Percentiles rank a stretch among this genome's conserved stretches.
Evolutionary conservation across 768 basidiomycete genomes (phyloP).

Genomic region (Paxillus ammoniavirescens): DNA sequence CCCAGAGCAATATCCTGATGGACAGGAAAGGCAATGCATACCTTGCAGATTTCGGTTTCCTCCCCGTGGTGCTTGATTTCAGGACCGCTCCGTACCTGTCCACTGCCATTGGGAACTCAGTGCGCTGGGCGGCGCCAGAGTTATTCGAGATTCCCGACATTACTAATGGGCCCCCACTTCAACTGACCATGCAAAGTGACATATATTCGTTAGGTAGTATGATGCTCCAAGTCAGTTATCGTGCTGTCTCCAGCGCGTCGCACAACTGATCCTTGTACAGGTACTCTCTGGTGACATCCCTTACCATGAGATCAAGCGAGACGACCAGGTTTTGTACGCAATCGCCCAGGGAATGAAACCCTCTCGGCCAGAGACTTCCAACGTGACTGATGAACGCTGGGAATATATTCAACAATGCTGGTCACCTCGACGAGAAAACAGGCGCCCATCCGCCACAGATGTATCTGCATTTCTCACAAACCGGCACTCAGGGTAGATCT

Average conservation of each 20-base stretch:
- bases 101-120: conserved; percentile 39
- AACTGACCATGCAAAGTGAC: conserved; percentile 1
- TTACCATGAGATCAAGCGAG: conserved; percentile 10
- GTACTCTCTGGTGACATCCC: conserved; percentile 9
- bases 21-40: conserved; percentile 28
- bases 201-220: conserved; percentile 28
- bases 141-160: conserved; percentile 34
- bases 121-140: conserved; percentile 44
- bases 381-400: conserved; percentile 3
- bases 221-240: conserved; percentile 12
- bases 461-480: background rate
- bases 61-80: conserved; percentile 26
- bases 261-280: background rate
- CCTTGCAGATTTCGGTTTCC: conserved; percentile 39
- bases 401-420: conserved; percentile 9
- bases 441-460: background rate
- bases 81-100: conserved; percentile 23
- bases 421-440: conserved; percentile 15
- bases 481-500: too few relatives aligned
- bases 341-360: conserved; percentile 5
- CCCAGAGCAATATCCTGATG: conserved; percentile 37
- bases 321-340: conserved; percentile 8
- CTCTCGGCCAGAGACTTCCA: background rate
- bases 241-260: conserved; percentile 5
- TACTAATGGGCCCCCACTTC: background rate